Conservation (phyloP, 768 basidiomycete species). For the Serendipita sp. region DNA sequence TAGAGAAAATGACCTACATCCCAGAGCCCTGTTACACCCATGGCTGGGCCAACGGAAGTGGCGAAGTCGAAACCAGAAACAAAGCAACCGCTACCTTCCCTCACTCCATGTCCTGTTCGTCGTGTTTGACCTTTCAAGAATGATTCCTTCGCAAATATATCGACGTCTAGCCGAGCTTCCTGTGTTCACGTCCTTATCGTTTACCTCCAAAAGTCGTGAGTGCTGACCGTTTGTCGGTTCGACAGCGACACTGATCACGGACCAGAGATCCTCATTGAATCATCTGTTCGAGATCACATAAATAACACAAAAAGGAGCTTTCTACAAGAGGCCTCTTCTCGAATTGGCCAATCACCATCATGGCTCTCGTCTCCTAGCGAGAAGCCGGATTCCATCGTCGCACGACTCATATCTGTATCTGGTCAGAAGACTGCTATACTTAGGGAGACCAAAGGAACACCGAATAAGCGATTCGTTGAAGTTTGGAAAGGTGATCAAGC, state of each 20-base stretch:
- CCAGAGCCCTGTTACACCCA: constrained; percentile 27
- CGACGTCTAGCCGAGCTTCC: neutral
- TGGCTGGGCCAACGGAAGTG: constrained; percentile 7
- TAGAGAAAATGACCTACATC: constrained; percentile 18
- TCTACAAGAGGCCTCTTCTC: neutral
- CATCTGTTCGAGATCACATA: neutral
- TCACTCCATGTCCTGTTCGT: neutral
- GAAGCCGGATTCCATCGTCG: constrained; percentile 14
- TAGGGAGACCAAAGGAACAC: constrained; percentile 19
- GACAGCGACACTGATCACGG: neutral
- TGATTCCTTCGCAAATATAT: neutral
- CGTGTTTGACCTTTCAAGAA: neutral
- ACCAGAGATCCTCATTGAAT: neutral
- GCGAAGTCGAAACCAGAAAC: neutral
- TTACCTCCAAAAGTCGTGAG: neutral
- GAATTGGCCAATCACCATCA: too few relatives aligned
- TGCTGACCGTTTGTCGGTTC: neutral
- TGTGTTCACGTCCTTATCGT: neutral
- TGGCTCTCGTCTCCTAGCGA: neutral
- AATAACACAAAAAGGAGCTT: neutral
- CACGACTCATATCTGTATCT: constrained; percentile 28
- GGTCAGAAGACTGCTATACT: constrained; percentile 30
- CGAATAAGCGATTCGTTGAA: constrained; percentile 39
- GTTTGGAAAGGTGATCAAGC: constrained; percentile 35
- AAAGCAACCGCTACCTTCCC: neutral